Percentiles rank a stretch among this genome's conserved stretches.
Conservation (phyloP, 306 rosid genomes). For the Senna tora region DNA sequence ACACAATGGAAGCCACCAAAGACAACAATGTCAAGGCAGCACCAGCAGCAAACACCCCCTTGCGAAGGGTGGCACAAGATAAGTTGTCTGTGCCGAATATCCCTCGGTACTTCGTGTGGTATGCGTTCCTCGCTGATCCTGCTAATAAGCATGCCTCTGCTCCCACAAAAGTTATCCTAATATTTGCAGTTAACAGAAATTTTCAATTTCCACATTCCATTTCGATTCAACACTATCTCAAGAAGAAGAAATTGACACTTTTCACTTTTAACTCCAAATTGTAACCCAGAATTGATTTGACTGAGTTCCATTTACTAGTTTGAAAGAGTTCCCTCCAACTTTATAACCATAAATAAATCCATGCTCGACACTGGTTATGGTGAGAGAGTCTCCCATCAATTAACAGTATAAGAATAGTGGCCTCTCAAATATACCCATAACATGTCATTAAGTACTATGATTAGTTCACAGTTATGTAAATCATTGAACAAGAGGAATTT, state of each 20-base stretch:
- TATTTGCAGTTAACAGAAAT: conserved; percentile 22
- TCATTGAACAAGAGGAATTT: not conserved
- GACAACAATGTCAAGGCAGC: conserved; percentile 87
- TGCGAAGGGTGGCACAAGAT: conserved; percentile 87
- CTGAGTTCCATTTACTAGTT: not conserved
- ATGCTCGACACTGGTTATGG: too few species aligned
- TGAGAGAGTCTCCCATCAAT: too few species aligned
- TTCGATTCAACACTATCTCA: conserved; percentile 3
- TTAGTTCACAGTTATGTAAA: too few species aligned
- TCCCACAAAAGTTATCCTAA: conserved; percentile 80
- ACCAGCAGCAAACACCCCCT: conserved; percentile 95
- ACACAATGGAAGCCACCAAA: conserved; percentile 61
- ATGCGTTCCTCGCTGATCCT: conserved; percentile 94
- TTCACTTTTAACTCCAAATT: not conserved
- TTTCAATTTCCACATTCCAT: not conserved
- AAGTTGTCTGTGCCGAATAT: conserved; percentile 36
- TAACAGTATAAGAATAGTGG: too few species aligned
- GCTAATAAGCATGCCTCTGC: conserved; percentile 94
- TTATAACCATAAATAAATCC: too few species aligned
- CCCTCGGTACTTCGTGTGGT: conserved; percentile 83
- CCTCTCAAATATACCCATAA: too few species aligned
- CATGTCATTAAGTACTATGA: too few species aligned
- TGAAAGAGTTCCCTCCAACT: too few species aligned
- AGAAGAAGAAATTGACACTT: not conserved
- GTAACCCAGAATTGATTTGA: not conserved